phyloP scores from a whole-genome alignment of 768 basidiomycete genomes.

The Xerocomus spinulosus region DNA sequence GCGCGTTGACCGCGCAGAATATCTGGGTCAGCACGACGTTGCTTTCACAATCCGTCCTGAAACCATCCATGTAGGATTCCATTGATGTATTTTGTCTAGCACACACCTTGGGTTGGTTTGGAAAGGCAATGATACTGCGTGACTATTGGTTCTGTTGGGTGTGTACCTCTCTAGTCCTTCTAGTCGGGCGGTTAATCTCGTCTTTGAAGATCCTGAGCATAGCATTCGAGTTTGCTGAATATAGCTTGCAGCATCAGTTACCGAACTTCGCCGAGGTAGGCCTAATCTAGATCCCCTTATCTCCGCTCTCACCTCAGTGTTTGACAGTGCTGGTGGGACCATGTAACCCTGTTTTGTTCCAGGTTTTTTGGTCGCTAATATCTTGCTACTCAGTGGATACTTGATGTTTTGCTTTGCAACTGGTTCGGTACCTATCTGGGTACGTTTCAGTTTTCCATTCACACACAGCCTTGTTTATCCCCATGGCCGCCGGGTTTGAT shows the following conservation, averaged over 20 bases:
- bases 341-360: constrained; percentile 46
- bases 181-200: constrained; percentile 6
- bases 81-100: constrained; percentile 85
- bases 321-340: constrained; percentile 86
- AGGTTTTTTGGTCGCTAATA: constrained; percentile 8
- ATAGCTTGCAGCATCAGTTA: constrained; percentile 83
- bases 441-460: constrained; percentile 27
- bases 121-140: constrained; percentile 83
- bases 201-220: constrained; percentile 69
- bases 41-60: not conserved
- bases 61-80: constrained; percentile 48
- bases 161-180: constrained; percentile 15
- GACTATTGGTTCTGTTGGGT: constrained; percentile 97
- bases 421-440: constrained; percentile 85
- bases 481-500: constrained; percentile 11
- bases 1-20: constrained; percentile 53
- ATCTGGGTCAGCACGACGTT: constrained; percentile 54
- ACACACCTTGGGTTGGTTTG: constrained; percentile 85
- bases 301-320: constrained; percentile 17
- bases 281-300: constrained; percentile 13
- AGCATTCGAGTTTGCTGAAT: constrained; percentile 86
- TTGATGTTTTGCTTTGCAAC: constrained; percentile 84
- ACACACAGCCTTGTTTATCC: constrained; percentile 11
- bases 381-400: constrained; percentile 58
- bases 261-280: constrained; percentile 82